A percentile compares a stretch with the other conserved stretches of the same genome.
Evolutionary conservation across 164 flowering plant species (phyloP).

Genomic region (Litsea cubeba): DNA sequence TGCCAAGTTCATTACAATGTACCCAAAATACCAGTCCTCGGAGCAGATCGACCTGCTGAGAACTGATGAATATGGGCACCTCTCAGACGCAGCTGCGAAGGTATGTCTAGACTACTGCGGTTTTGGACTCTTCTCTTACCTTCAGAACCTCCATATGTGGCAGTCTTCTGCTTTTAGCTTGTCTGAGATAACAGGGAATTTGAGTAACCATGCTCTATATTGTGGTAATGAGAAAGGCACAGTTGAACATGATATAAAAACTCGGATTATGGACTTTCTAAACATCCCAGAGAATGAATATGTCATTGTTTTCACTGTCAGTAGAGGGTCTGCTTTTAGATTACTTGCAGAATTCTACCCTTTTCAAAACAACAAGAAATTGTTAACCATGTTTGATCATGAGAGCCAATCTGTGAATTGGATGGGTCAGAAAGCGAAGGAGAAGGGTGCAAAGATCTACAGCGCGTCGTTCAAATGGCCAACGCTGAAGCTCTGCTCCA

Average conservation of each 20-base stretch:
- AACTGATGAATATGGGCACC: constrained; percentile 50
- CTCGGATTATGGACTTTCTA: constrained; percentile 68
- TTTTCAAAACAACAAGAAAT: constrained; percentile 51
- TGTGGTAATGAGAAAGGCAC: constrained; percentile 66
- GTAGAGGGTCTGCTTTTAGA: constrained; percentile 77
- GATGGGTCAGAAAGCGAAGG: constrained; percentile 66
- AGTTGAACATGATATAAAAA: constrained; percentile 47
- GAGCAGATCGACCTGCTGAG: constrained; percentile 67
- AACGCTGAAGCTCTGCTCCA: constrained; percentile 44
- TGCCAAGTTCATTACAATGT: constrained; percentile 61
- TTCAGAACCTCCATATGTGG: constrained; percentile 46
- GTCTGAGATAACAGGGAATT: constrained; percentile 59
- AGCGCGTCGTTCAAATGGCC: constrained; percentile 84
- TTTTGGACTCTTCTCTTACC: constrained; percentile 70
- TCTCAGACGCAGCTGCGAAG: constrained; percentile 36
- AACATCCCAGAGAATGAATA: constrained; percentile 77
- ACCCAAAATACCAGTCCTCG: constrained; percentile 56
- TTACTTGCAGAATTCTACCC: constrained; percentile 82
- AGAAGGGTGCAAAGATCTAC: constrained; percentile 55
- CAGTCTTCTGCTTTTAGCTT: constrained; percentile 63
- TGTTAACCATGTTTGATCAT: constrained; percentile 76
- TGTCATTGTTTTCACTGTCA: constrained; percentile 76
- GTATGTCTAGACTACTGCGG: constrained; percentile 88
- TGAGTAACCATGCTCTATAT: constrained; percentile 53
- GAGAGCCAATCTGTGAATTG: constrained; percentile 64